These are phyloP conservation scores for Ogataea naganishii DNA, from an alignment of 805 yeast genomes.

Conservation along the genomic window DNA sequence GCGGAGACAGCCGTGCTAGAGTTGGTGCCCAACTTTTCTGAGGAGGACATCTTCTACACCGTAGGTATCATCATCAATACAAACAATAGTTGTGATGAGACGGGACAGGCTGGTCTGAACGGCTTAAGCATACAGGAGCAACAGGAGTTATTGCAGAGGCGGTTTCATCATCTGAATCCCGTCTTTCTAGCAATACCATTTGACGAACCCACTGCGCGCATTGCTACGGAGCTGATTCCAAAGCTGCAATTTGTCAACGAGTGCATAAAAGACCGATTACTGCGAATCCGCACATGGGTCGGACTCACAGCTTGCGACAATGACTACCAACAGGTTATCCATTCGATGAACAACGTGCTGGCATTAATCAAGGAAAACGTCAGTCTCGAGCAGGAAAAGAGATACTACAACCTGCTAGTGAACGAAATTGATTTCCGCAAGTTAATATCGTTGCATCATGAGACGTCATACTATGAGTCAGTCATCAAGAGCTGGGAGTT, in stretches of 20 bases:
- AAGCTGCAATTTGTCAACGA: slow-evolving; percentile 4
- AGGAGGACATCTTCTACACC: slow-evolving; percentile 14
- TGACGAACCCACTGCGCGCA: too few relatives aligned
- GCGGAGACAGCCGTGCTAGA: slow-evolving; percentile 1
- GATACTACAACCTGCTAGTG: slow-evolving; percentile 14
- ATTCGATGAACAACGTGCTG: slow-evolving; percentile 26
- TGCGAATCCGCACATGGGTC: slow-evolving; percentile 32
- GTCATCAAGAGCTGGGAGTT: slow-evolving; percentile 57
- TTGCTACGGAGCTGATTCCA: slow-evolving; percentile 4
- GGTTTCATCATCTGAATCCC: slow-evolving; percentile 21
- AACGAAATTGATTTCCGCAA: slow-evolving; percentile 19
- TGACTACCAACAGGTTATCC: slow-evolving; percentile 15
- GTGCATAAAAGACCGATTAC: slow-evolving; percentile 17
- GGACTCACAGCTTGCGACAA: slow-evolving; percentile 23
- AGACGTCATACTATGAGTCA: slow-evolving; percentile 15
- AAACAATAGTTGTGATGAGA: slow-evolving; percentile 2
- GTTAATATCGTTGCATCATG: slow-evolving; percentile 15
- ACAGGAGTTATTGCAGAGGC: slow-evolving; percentile 9
- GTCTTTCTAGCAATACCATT: slow-evolving; percentile 9
- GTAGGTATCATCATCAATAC: slow-evolving; percentile 14
- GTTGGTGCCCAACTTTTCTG: slow-evolving; percentile 8
- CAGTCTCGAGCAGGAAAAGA: slow-evolving; percentile 6
- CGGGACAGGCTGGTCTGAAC: slow-evolving; percentile 5
- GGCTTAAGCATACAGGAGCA: slow-evolving; percentile 1
- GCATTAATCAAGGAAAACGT: slow-evolving; percentile 1